Evolutionary conservation across 176 grass and related monocot genomes (phyloP).

Genomic region (Carex cristatella): DNA sequence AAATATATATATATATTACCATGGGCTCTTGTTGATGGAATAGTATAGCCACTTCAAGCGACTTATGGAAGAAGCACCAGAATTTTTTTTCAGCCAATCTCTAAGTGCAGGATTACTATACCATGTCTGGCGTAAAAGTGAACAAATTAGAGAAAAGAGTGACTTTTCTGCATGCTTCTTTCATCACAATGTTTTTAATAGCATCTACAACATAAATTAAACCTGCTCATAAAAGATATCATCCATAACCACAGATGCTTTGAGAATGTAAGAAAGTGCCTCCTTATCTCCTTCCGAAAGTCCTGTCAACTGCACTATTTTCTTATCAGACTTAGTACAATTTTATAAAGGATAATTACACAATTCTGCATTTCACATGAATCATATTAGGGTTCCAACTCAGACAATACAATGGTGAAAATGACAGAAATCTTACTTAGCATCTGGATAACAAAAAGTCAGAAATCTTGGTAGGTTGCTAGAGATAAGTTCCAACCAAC

Average conservation of each 20-base stretch:
- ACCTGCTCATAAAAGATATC: slow-evolving; percentile 93
- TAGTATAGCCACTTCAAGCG: slow-evolving; percentile 81
- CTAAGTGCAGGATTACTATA: slow-evolving; percentile 57
- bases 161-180: neutral
- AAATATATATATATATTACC: slow-evolving; percentile 58
- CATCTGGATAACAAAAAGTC: neutral
- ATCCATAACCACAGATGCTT: slow-evolving; percentile 78
- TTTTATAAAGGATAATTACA: neutral
- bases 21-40: slow-evolving; percentile 94
- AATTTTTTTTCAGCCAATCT: slow-evolving; percentile 71
- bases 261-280: slow-evolving; percentile 68
- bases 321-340: neutral
- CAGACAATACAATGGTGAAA: neutral
- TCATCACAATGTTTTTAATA: slow-evolving; percentile 7
- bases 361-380: neutral
- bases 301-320: slow-evolving; percentile 46
- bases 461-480: neutral
- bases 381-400: neutral
- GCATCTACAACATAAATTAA: slow-evolving; percentile 27
- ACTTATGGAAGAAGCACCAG: slow-evolving; percentile 57
- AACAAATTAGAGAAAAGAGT: slow-evolving; percentile 31
- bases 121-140: slow-evolving; percentile 51
- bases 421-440: neutral
- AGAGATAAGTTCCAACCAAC: slow-evolving; percentile 5
- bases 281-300: slow-evolving; percentile 78